Conservation (phyloP, 495 filamentous ascomycete genomes). For the Aspergillus conjunctus region DNA sequence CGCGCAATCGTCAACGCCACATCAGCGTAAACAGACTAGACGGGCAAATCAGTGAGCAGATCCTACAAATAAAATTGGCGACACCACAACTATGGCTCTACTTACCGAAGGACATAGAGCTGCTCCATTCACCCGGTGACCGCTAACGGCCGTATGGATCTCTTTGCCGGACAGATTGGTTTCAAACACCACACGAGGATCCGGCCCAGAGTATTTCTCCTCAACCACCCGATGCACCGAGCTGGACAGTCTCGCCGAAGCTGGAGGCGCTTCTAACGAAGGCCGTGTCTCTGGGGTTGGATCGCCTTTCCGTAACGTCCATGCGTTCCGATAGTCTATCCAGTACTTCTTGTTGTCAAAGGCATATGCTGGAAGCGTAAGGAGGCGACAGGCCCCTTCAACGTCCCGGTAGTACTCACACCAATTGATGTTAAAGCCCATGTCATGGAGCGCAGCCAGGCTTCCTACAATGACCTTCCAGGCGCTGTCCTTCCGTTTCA, state of each 20-base stretch:
- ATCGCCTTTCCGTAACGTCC: conserved; percentile 35
- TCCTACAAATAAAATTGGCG: background rate
- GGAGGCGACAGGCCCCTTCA: conserved; percentile 45
- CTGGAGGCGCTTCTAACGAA: background rate
- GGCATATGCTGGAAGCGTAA: conserved; percentile 65
- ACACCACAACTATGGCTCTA: background rate
- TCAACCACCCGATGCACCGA: background rate
- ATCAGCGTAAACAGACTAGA: conserved; percentile 31
- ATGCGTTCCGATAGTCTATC: conserved; percentile 38
- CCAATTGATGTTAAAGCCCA: conserved; percentile 64
- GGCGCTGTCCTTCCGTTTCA: conserved; percentile 39
- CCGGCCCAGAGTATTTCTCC: background rate
- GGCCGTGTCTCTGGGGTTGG: background rate
- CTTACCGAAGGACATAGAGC: conserved; percentile 7
- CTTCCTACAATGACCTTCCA: conserved; percentile 59
- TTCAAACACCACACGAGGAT: background rate
- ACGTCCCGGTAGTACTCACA: conserved; percentile 68
- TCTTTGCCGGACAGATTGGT: background rate
- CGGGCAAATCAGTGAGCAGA: background rate
- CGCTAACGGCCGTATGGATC: background rate
- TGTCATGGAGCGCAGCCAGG: conserved; percentile 55
- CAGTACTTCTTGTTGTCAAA: conserved; percentile 42
- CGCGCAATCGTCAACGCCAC: conserved; percentile 28
- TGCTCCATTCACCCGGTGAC: conserved; percentile 14
- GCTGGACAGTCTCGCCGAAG: background rate